Evolutionary conservation across 2,329 filamentous ascomycete genomes (phyloP), one percentile per base, ranked within the genome.

Genomic region (Calonectria henricotiae): DNA sequence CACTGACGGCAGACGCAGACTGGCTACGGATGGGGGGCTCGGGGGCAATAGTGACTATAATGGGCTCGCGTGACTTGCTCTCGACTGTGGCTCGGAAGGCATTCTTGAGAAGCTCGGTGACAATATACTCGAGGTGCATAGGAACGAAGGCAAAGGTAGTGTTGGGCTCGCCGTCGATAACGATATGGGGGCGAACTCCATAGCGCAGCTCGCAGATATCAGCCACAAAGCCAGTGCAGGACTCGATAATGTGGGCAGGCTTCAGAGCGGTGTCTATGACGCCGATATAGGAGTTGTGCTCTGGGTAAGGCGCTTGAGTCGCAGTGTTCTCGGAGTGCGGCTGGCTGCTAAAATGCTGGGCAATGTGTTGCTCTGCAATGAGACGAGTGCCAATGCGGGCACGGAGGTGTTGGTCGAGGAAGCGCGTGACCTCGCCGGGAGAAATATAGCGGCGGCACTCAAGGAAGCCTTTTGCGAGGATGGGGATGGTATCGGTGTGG

Each of bases 131-230:
- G 27, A 99, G 89, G 82, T 99, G 96, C 81, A 97, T 96, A 15
- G 96, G 96, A 9, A 99, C 92, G 79, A 97, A 96, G 23, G 96
- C 95, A 79, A 99, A 97, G 0, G 91, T 92, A n/a, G 95, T 94
- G 62, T 93, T 91, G 0, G 93, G 91, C 80, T 97, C 92, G 73
- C 96, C 96, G 74, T 95, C 93, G 77, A 99, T 92, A 55, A 92
- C 85, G 77, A 98, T 88, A 2, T 88, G 89, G 0, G 96, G 96
- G 0, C 96, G 90, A 1, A 97, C 91, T 62, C 96, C 96, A 79
- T 99, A 99, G 72, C 96, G 96, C 41, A 98, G 88, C 85, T 98
- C 96, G 84, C 96, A 98, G 71, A 98, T 98, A 79, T 98, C 96
- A 44, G 94, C 94, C 0, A 99, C 96, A 71, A 96, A 97, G 69